phyloP scores from a whole-genome alignment of 768 basidiomycete species.

The Kwoniella newhampshirensis region DNA sequence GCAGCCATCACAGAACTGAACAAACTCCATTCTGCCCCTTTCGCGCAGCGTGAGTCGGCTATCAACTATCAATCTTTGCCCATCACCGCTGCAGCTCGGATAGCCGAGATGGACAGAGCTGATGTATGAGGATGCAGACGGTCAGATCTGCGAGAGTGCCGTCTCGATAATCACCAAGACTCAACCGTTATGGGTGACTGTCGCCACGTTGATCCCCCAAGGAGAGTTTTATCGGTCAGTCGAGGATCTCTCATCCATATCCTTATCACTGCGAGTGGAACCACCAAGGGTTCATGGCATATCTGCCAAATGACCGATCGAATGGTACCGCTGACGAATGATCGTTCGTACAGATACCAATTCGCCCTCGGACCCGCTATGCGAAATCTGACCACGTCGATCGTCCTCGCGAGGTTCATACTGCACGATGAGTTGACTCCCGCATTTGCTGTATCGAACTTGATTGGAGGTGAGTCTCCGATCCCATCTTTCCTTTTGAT shows the following conservation, averaged over 20 bases:
- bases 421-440: conserved; percentile 49
- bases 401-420: conserved; percentile 52
- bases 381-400: conserved; percentile 44
- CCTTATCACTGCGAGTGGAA: neutral
- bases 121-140: conserved; percentile 16
- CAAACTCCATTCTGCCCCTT: conserved; percentile 32
- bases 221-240: conserved; percentile 53
- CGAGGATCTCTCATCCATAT: neutral
- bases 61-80: neutral
- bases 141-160: conserved; percentile 27
- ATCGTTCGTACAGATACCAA: conserved; percentile 18
- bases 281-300: neutral
- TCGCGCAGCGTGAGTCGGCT: conserved; percentile 30
- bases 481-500: neutral
- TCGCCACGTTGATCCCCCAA: conserved; percentile 49
- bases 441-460: conserved; percentile 40
- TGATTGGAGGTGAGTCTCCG: conserved; percentile 52
- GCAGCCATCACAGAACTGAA: conserved; percentile 38
- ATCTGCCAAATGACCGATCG: too few species aligned
- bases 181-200: conserved; percentile 30
- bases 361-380: conserved; percentile 35
- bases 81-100: neutral
- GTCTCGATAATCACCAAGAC: conserved; percentile 26
- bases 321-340: neutral
- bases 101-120: neutral